phyloP scores from a whole-genome alignment of 345 rosid genomes.

The Eucalyptus regnans region DNA sequence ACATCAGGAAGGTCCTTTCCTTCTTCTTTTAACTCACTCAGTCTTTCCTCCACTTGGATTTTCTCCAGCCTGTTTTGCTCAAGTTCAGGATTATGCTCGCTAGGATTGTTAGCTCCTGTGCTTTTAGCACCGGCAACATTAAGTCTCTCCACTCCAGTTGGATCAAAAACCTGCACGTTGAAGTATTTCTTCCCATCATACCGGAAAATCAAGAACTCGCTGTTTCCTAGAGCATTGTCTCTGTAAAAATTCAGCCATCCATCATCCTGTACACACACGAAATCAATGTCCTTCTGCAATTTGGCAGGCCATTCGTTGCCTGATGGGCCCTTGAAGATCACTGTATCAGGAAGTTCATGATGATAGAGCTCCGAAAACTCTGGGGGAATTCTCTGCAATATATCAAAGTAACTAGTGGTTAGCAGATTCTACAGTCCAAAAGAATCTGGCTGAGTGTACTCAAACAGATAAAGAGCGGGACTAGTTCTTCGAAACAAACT shows the following conservation, averaged over 20 bases:
- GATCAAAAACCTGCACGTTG: neutral
- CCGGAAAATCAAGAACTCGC: neutral
- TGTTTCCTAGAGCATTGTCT: neutral
- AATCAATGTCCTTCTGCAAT: neutral
- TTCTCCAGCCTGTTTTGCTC: neutral
- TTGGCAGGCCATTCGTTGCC: neutral
- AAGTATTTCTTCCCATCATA: constrained; percentile 3
- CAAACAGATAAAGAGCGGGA: too few relatives aligned
- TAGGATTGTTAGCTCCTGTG: too few relatives aligned
- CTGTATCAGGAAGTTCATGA: neutral
- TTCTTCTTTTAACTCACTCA: neutral
- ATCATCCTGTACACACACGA: neutral
- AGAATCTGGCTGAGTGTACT: neutral
- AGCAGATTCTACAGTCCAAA: neutral
- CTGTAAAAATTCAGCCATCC: constrained; percentile 4
- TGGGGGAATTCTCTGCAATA: neutral
- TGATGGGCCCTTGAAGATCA: neutral
- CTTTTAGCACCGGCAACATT: neutral
- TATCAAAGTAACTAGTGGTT: neutral
- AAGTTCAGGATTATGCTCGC: neutral
- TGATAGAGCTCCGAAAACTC: neutral
- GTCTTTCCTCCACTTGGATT: neutral
- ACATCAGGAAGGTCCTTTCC: neutral
- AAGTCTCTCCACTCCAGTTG: neutral
- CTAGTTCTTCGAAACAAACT: too few relatives aligned